phyloP scores from a whole-genome alignment of 164 flowering plant species.

The Brasenia schreberi region DNA sequence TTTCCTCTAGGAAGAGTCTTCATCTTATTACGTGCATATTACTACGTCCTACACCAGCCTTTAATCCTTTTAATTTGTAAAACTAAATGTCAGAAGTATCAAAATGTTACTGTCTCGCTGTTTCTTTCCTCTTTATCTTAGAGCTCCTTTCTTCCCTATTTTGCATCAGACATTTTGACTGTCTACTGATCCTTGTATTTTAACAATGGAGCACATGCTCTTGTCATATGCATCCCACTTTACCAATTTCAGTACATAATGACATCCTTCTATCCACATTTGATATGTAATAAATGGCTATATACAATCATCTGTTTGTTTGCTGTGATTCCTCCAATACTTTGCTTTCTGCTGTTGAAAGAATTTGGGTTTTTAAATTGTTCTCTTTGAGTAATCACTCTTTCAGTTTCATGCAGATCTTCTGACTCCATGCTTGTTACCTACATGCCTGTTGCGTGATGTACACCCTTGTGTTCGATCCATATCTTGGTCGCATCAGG shows the following conservation, averaged over 20 bases:
- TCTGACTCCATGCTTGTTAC: slow-evolving; percentile 37
- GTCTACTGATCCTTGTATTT: background rate
- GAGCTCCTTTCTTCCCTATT: background rate
- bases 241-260: background rate
- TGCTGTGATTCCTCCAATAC: background rate
- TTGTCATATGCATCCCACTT: background rate
- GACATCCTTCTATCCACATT: background rate
- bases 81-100: too few species aligned
- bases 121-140: background rate
- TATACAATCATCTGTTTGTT: too few species aligned
- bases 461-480: slow-evolving; percentile 59
- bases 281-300: background rate
- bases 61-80: background rate
- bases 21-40: background rate
- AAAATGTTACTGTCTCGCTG: background rate
- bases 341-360: background rate
- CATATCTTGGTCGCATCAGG: slow-evolving; percentile 84
- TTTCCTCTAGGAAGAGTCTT: background rate
- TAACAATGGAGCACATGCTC: background rate
- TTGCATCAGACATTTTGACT: background rate
- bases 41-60: background rate
- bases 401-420: slow-evolving; percentile 30
- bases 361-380: background rate
- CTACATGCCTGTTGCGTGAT: slow-evolving; percentile 46
- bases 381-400: background rate